Evolutionary conservation across 495 filamentous ascomycete genomes (phyloP), one percentile per base, ranked within the genome.

Genomic region (Penicillium atrosanguineum): DNA sequence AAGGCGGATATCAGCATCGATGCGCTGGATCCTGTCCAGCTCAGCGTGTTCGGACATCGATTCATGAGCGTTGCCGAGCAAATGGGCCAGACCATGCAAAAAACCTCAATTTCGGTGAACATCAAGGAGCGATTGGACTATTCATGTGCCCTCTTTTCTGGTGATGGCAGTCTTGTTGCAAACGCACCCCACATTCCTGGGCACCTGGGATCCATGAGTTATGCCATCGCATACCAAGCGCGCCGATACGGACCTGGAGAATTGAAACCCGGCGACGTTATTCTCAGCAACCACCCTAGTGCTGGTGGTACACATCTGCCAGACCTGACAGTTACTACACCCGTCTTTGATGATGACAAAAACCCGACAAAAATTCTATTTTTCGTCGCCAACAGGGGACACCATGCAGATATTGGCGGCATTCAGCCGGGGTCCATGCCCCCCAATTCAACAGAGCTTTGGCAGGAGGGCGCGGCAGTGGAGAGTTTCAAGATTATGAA

Each of bases 31-130:
- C 91, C 91, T 1, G 91, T 96, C 67, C 86, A 93, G 77, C 81
- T 96, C 4, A 88, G 84, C 62, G 90, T 96, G 51, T 96, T 96
- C 57, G 87, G 87, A 4, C 90, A 96, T 68, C 77, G 91, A 3
- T 96, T 96, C 70, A 95, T 95, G 91, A 87, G 89, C 26, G 93
- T 96, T 61, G 91, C 91, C 2, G 91, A 96, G 72, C 91, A 95
- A 66, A 96, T 95, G 91, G 89, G 92, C 1, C 74, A 87, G 42
- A 88, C 88, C 4, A 74, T 96, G 16, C 91, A 96, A 59, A 96
- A 95, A 78, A 95, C 91, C 0, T 88, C 86, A 56, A 88, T 96
- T 39, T 90, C 85, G 59, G 94, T 89, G 3, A 96, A 96, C 62
- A 91, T 96, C 56, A 96, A 96, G 62, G 91, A 96, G 66, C 83